A percentile compares a stretch with the other conserved stretches of the same genome.
Conservation (phyloP, 768 basidiomycete species). For the Tephrocybe sp. region DNA sequence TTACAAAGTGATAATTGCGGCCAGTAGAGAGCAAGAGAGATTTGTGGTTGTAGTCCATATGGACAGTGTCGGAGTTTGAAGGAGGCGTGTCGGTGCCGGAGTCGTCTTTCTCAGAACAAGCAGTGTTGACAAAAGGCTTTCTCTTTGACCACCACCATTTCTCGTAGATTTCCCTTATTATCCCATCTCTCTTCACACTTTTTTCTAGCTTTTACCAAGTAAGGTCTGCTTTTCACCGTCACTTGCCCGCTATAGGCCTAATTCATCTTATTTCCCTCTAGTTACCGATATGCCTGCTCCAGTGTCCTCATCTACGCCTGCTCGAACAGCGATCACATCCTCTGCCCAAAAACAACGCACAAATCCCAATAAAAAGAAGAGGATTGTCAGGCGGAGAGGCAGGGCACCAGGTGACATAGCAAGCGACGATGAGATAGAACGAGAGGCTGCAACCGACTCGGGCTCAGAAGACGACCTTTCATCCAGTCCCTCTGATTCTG, state of each 20-base stretch:
- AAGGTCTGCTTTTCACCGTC: conserved; percentile 22
- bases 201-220: conserved; percentile 27
- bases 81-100: conserved; percentile 27
- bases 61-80: conserved; percentile 20
- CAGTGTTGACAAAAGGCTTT: conserved; percentile 3
- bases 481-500: conserved; percentile 55
- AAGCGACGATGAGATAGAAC: conserved; percentile 77
- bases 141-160: conserved; percentile 9
- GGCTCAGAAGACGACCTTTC: conserved; percentile 64
- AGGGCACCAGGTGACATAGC: conserved; percentile 55
- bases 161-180: conserved; percentile 21
- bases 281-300: conserved; percentile 45
- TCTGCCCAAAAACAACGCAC: conserved; percentile 31
- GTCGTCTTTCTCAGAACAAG: conserved; percentile 15
- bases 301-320: conserved; percentile 31
- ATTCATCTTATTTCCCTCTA: conserved; percentile 19
- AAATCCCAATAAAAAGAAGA: conserved; percentile 36
- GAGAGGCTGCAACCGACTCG: conserved; percentile 70
- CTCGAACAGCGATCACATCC: conserved; percentile 28
- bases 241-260: conserved; percentile 8
- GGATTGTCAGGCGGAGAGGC: conserved; percentile 58
- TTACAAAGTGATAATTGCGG: conserved; percentile 63
- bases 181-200: background rate
- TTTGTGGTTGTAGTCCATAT: conserved; percentile 50
- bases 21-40: conserved; percentile 54